A percentile compares a stretch with the other conserved stretches of the same genome.
Conservation (phyloP, 345 rosid genomes). For the Aquilaria malaccensis region DNA sequence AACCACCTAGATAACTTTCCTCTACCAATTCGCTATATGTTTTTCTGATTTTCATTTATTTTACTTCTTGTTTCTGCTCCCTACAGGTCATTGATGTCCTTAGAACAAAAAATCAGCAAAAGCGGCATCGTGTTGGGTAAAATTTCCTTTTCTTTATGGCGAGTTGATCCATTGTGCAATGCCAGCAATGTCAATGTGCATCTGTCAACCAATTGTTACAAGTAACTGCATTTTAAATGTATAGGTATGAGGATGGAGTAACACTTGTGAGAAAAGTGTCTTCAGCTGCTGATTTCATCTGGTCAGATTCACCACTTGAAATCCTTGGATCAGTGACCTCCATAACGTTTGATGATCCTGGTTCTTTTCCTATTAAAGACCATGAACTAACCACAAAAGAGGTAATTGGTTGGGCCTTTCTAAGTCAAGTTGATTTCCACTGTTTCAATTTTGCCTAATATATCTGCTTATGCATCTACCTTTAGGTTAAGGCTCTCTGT, state of each 20-base stretch:
- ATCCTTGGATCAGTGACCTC: constrained; percentile 81
- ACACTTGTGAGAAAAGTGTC: constrained; percentile 60
- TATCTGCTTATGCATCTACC: constrained; percentile 9
- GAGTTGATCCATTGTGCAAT: neutral
- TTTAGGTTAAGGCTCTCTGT: constrained; percentile 73
- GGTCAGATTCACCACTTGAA: constrained; percentile 87
- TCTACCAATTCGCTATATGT: neutral
- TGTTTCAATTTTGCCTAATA: neutral
- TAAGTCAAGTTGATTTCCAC: neutral
- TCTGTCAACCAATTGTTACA: neutral
- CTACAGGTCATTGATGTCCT: constrained; percentile 79
- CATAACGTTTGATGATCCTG: constrained; percentile 58
- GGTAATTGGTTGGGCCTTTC: constrained; percentile 27
- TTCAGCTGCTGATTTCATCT: constrained; percentile 75
- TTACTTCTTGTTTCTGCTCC: constrained; percentile 8
- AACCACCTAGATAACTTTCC: neutral
- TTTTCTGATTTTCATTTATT: neutral
- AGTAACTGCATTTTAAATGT: constrained; percentile 2
- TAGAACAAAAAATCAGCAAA: constrained; percentile 47
- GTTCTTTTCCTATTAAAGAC: constrained; percentile 50
- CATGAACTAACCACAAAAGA: constrained; percentile 74
- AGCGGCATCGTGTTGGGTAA: constrained; percentile 87
- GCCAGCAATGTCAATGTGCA: neutral
- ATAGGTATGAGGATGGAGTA: constrained; percentile 81
- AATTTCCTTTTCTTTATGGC: constrained; percentile 10